These are phyloP conservation scores for Vitis hybrid DNA, from an alignment of 177 flowering plant genomes.

Conservation along the genomic window DNA sequence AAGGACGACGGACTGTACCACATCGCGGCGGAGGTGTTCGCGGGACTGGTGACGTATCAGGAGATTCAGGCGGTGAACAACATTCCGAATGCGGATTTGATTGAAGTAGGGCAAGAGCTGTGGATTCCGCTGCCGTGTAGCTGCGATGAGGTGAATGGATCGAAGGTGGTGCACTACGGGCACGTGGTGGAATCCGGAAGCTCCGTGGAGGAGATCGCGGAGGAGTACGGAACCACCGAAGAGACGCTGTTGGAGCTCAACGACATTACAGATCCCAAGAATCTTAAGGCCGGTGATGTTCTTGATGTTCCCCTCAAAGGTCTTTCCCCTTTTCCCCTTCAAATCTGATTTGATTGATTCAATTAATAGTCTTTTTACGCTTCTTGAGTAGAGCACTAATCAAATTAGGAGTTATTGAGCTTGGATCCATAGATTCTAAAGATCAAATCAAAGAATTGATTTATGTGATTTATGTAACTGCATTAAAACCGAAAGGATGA, in stretches of 20 bases:
- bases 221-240: slow-evolving; percentile 37
- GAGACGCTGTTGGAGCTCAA: slow-evolving; percentile 48
- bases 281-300: slow-evolving; percentile 48
- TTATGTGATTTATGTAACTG: too few species aligned
- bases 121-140: slow-evolving; percentile 88
- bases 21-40: slow-evolving; percentile 54
- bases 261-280: slow-evolving; percentile 28
- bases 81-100: slow-evolving; percentile 30
- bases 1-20: slow-evolving; percentile 45
- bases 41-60: slow-evolving; percentile 35
- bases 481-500: too few species aligned
- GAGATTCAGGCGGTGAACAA: slow-evolving; percentile 49
- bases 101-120: slow-evolving; percentile 49
- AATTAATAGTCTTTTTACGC: too few species aligned
- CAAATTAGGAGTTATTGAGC: too few species aligned
- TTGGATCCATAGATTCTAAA: too few species aligned
- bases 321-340: background rate
- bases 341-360: background rate
- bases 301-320: slow-evolving; percentile 89
- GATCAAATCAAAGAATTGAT: too few species aligned
- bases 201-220: slow-evolving; percentile 52
- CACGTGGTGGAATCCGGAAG: slow-evolving; percentile 59
- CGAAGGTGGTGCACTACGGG: slow-evolving; percentile 65
- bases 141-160: slow-evolving; percentile 65
- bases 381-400: too few species aligned